Conservation (phyloP, 345 rosid species). For the Adansonia digitata region DNA sequence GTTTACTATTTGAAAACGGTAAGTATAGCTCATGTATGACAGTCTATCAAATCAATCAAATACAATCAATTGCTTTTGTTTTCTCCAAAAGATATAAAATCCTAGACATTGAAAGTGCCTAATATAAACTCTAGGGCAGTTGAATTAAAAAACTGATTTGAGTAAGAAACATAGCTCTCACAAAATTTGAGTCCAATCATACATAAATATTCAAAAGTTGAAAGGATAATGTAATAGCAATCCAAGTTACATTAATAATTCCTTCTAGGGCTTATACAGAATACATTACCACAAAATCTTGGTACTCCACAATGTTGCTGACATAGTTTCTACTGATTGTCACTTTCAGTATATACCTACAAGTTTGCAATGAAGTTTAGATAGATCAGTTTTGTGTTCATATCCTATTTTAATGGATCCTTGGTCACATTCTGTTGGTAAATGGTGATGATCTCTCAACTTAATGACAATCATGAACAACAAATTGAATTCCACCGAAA, state of each 20-base stretch:
- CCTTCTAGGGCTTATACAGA: not conserved
- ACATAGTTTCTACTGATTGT: slow-evolving; percentile 43
- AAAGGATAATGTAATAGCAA: not conserved
- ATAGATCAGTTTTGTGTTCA: not conserved
- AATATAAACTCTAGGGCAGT: not conserved
- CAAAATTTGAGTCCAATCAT: not conserved
- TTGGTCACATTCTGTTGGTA: not conserved
- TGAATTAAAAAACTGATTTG: not conserved
- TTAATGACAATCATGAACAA: not conserved
- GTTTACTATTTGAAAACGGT: not conserved
- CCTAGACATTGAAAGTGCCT: not conserved
- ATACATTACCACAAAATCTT: slow-evolving; percentile 40
- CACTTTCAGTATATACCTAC: slow-evolving; percentile 50
- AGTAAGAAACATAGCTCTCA: not conserved
- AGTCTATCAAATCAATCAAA: not conserved
- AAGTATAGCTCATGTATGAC: not conserved
- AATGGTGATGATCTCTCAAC: not conserved
- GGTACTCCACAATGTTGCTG: slow-evolving; percentile 40
- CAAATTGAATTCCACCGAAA: not conserved
- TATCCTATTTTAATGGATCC: not conserved
- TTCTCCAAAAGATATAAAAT: not conserved
- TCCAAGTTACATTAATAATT: not conserved
- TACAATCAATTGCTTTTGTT: not conserved
- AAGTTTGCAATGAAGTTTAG: not conserved
- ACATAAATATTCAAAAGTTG: not conserved